A percentile compares a stretch with the other conserved stretches of the same genome.
Evolutionary conservation across 257 asterid species (phyloP).

Genomic region (Scutellaria baicalensis): DNA sequence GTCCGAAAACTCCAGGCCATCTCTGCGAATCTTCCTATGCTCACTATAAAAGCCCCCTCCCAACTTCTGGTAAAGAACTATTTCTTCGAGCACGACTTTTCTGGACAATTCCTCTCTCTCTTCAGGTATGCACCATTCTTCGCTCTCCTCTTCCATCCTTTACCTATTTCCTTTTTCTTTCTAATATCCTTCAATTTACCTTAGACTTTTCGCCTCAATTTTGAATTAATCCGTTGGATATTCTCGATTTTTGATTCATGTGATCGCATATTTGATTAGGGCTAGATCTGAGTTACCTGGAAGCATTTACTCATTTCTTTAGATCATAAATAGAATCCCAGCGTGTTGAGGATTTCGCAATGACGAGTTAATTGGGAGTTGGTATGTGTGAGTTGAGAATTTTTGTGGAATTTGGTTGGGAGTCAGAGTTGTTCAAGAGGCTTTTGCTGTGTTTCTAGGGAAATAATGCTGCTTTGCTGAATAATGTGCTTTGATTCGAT

Average conservation of each 20-base stretch:
- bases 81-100: background rate
- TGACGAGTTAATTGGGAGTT: background rate
- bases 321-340: background rate
- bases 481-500: background rate
- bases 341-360: background rate
- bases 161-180: background rate
- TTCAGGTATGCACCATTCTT: slow-evolving; percentile 15
- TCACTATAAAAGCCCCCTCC: background rate
- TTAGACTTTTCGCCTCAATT: background rate
- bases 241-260: background rate
- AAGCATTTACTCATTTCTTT: background rate
- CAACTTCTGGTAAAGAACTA: background rate
- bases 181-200: background rate
- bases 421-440: background rate
- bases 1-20: background rate
- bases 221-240: background rate
- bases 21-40: background rate
- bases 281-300: slow-evolving; percentile 6
- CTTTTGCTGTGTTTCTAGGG: background rate
- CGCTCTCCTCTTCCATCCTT: background rate
- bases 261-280: background rate
- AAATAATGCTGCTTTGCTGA: background rate
- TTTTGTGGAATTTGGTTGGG: background rate
- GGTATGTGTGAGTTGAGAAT: background rate
- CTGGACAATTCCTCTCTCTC: background rate